Evolutionary conservation across 495 filamentous ascomycete genomes (phyloP).

Genomic region (Sabuloglossum arenarium): DNA sequence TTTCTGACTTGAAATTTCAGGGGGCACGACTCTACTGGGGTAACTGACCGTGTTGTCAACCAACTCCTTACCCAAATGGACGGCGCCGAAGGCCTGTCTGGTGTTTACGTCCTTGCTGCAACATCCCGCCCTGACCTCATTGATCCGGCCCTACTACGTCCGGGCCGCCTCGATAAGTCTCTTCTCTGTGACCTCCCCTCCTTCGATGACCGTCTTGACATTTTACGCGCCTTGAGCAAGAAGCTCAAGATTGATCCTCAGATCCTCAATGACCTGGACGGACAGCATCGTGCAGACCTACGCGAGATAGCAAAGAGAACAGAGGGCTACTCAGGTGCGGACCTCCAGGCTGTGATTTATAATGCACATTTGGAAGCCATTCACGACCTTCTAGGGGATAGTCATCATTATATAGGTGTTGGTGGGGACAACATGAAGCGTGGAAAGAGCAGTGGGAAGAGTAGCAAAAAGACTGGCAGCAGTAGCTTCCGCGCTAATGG

Average conservation of each 20-base stretch:
- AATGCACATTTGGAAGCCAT: slow-evolving; percentile 96
- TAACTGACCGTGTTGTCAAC: slow-evolving; percentile 96
- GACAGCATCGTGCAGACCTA: slow-evolving; percentile 18
- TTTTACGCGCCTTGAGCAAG: slow-evolving; percentile 56
- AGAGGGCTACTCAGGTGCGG: slow-evolving; percentile 85
- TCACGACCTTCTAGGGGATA: slow-evolving; percentile 54
- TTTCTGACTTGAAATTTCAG: not conserved
- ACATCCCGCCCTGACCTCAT: slow-evolving; percentile 84
- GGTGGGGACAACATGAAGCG: not conserved
- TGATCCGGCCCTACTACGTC: slow-evolving; percentile 75
- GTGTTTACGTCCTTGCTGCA: slow-evolving; percentile 89
- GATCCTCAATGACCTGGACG: slow-evolving; percentile 25
- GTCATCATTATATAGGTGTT: not conserved
- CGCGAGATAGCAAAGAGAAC: slow-evolving; percentile 52
- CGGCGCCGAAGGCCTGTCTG: slow-evolving; percentile 81
- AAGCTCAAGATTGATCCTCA: slow-evolving; percentile 51
- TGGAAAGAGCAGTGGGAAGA: not conserved
- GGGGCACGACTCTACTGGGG: slow-evolving; percentile 87
- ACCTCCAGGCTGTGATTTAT: slow-evolving; percentile 84
- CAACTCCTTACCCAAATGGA: slow-evolving; percentile 98
- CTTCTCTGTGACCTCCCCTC: slow-evolving; percentile 74
- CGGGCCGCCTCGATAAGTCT: slow-evolving; percentile 78
- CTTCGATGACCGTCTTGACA: slow-evolving; percentile 62
- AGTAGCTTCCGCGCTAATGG: not conserved
- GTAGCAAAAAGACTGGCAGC: not conserved